A percentile compares a stretch with the other conserved stretches of the same genome.
Evolutionary conservation across 352 stramenopile species (phyloP).

Genomic region (Globisporangium irregulare): DNA sequence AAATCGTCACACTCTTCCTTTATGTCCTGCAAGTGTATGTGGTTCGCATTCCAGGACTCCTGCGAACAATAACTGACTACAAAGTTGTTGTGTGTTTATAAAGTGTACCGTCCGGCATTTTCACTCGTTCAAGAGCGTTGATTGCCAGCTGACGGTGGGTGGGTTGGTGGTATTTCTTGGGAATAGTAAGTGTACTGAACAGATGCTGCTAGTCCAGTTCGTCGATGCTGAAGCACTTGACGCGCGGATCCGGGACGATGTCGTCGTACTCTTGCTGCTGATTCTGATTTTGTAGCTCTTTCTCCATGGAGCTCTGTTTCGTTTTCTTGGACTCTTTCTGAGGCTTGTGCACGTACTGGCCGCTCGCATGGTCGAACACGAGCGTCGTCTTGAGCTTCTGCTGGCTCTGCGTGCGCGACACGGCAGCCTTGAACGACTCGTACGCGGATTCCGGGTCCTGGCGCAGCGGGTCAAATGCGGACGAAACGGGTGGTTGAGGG

Average conservation of each 20-base stretch:
- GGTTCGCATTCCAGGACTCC: neutral
- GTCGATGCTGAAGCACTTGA: conserved; percentile 53
- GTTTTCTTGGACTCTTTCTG: conserved; percentile 19
- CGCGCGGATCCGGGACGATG: conserved; percentile 4
- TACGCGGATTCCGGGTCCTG: conserved; percentile 15
- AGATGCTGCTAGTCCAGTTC: conserved; percentile 39
- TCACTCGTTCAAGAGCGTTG: too few species aligned
- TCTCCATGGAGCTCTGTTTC: neutral
- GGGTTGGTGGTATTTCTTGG: neutral
- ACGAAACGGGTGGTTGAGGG: neutral
- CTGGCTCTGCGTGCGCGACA: conserved; percentile 19
- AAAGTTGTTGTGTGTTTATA: neutral
- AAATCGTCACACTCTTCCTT: neutral
- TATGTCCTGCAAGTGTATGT: neutral
- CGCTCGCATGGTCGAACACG: conserved; percentile 29
- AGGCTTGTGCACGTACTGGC: conserved; percentile 22
- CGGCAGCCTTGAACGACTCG: conserved; percentile 17
- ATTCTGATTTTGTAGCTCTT: neutral
- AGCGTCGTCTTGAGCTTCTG: conserved; percentile 23
- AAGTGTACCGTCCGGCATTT: neutral
- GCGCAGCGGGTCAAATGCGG: conserved; percentile 8
- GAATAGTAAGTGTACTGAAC: neutral
- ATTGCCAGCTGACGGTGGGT: neutral
- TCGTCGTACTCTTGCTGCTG: neutral
- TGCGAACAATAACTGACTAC: neutral